These are phyloP conservation scores for Byssochlamys sp. DNA, from an alignment of 2,329 filamentous ascomycete species.

Conservation along the genomic window DNA sequence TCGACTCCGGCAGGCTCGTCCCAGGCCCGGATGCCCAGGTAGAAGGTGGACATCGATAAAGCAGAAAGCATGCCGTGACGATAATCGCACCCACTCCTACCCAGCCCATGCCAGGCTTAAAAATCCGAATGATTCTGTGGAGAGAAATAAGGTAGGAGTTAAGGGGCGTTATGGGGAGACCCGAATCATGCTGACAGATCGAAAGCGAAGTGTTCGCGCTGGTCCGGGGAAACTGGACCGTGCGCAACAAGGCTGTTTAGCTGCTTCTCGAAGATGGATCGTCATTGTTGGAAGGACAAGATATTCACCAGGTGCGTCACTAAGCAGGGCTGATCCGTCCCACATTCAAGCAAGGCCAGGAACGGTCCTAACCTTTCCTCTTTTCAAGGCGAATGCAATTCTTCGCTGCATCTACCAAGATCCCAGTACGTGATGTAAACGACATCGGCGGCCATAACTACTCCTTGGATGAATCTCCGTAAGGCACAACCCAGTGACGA, in stretches of 20 bases:
- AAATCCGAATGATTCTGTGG: not conserved
- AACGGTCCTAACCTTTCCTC: not conserved
- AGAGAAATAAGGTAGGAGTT: not conserved
- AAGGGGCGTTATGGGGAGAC: not conserved
- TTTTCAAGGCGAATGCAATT: not conserved
- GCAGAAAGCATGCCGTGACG: slow-evolving; percentile 30
- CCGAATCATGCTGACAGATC: not conserved
- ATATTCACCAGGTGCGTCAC: not conserved
- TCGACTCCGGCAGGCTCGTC: slow-evolving; percentile 2
- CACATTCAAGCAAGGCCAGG: not conserved
- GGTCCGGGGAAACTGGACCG: not conserved
- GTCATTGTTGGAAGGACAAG: not conserved
- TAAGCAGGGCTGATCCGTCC: not conserved
- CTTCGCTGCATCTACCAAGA: not conserved
- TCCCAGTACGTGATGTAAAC: not conserved
- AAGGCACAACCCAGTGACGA: not conserved
- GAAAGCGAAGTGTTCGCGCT: not conserved
- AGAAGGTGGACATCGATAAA: slow-evolving; percentile 30
- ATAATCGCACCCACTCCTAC: slow-evolving; percentile 30
- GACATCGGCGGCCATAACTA: not conserved
- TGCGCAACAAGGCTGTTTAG: not conserved
- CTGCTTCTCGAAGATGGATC: not conserved
- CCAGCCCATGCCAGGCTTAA: slow-evolving; percentile 31
- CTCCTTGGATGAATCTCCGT: not conserved
- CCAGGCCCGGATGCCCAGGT: slow-evolving; percentile 20